These are phyloP conservation scores for Trichosporon faecale DNA, from an alignment of 1,284 basidiomycete species.

Conservation along the genomic window DNA sequence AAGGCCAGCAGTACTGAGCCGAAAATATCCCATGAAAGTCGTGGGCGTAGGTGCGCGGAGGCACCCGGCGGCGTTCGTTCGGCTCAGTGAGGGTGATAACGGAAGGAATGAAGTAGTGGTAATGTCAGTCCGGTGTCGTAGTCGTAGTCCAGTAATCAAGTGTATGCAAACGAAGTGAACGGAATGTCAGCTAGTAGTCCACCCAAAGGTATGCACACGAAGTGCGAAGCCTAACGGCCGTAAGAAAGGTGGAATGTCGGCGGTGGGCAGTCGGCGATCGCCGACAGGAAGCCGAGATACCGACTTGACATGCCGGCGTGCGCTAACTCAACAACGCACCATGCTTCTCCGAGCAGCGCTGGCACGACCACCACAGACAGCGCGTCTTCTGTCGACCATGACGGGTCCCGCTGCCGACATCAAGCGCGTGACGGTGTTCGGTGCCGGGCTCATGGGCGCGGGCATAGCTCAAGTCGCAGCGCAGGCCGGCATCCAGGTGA, in stretches of 20 bases:
- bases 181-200: no score
- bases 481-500: conserved; percentile 53
- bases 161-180: background rate
- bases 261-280: conserved; percentile 10
- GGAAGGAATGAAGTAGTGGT: background rate
- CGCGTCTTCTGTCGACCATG: background rate
- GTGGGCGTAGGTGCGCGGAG: no score
- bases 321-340: background rate
- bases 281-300: conserved; percentile 8
- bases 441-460: conserved; percentile 57
- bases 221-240: background rate
- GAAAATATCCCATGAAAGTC: no score
- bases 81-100: no score
- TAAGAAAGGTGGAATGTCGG: background rate
- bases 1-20: no score
- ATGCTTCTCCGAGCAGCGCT: conserved; percentile 1
- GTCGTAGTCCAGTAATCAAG: background rate
- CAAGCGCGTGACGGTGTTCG: conserved; percentile 52
- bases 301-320: background rate
- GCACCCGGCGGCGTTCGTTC: no score
- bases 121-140: background rate
- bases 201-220: background rate
- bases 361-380: background rate
- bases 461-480: conserved; percentile 57
- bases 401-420: conserved; percentile 18